Conservation (phyloP, 148 eudicot genomes). For the Vaccinium macrocarpon region DNA sequence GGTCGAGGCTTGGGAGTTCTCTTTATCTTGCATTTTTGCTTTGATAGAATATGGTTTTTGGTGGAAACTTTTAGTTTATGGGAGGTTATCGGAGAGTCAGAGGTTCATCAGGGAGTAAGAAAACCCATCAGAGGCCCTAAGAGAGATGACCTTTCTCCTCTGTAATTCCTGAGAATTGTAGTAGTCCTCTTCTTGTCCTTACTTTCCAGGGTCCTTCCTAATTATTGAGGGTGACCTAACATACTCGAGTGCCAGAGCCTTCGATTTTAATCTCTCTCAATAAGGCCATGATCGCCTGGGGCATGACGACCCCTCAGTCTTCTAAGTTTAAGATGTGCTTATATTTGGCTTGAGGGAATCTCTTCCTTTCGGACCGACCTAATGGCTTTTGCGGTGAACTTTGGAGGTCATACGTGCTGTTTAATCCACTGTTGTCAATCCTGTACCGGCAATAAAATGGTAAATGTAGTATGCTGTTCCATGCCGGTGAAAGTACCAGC, state of each 20-base stretch:
- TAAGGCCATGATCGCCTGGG: background rate
- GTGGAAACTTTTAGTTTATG: background rate
- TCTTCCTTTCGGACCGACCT: background rate
- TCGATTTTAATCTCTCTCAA: background rate
- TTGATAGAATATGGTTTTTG: background rate
- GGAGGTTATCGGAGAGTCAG: background rate
- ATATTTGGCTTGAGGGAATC: background rate
- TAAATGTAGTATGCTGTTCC: no score
- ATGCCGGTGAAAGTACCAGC: no score
- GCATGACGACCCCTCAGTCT: background rate
- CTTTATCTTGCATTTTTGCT: background rate
- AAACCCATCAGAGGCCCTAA: background rate
- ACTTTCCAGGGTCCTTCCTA: background rate
- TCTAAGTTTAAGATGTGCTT: background rate
- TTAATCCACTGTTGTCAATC: no score
- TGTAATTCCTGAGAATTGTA: background rate
- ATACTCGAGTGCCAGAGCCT: background rate
- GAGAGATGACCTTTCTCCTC: background rate
- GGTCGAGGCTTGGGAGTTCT: background rate
- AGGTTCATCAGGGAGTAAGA: background rate
- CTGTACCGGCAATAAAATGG: no score
- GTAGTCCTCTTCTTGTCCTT: background rate
- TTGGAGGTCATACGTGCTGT: background rate
- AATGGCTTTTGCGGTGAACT: background rate
- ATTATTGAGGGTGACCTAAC: background rate